phyloP scores from a whole-genome alignment of 768 basidiomycete genomes.

The Omphalotus guepiniiformis region DNA sequence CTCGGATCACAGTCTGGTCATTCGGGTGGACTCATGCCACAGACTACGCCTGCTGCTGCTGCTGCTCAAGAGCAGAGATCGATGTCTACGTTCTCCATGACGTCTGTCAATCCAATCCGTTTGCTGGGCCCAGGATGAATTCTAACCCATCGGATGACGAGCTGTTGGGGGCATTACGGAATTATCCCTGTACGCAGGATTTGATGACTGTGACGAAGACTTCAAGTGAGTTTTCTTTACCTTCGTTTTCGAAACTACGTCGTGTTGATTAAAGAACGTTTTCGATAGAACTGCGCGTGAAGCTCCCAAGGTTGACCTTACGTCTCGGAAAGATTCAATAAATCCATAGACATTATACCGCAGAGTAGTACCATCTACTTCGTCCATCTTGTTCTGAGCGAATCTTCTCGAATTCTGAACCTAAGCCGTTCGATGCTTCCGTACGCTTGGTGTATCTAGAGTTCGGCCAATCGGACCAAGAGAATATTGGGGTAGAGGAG shows the following conservation, averaged over 20 bases:
- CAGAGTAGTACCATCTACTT: too few relatives aligned
- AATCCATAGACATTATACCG: constrained; percentile 86
- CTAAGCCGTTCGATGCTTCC: too few relatives aligned
- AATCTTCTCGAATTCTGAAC: too few relatives aligned
- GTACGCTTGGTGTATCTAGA: too few relatives aligned
- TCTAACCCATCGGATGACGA: constrained; percentile 86
- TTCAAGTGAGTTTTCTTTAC: constrained; percentile 53
- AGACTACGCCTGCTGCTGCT: constrained; percentile 41
- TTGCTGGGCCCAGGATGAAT: constrained; percentile 72
- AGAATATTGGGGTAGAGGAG: too few relatives aligned
- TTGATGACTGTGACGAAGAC: constrained; percentile 96
- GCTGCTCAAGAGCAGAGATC: constrained; percentile 44
- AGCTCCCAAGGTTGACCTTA: constrained; percentile 90
- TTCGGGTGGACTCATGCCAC: constrained; percentile 44
- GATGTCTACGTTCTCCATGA: constrained; percentile 86
- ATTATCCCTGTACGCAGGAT: constrained; percentile 88
- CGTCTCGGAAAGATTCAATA: constrained; percentile 83
- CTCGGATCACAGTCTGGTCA: constrained; percentile 37
- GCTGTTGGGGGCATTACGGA: constrained; percentile 74
- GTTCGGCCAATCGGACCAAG: too few relatives aligned
- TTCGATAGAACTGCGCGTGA: constrained; percentile 76
- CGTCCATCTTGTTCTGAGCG: too few relatives aligned
- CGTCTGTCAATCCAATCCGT: constrained; percentile 80
- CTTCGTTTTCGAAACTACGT: too few relatives aligned
- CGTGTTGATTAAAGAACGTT: constrained; percentile 8